phyloP scores from a whole-genome alignment of 345 rosid species.

The sweet orange (Citrus sinensis) region DVS_A1.0 CM039166.1:9724001-9724500 shows the following conservation, averaged over 20 bases:
- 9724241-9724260: not conserved
- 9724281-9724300: not conserved
- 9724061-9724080: not conserved
- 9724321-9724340: constrained; percentile 13
- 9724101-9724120: not conserved
- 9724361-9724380: constrained; percentile 90
- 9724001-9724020: not conserved
- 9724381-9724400: constrained; percentile 97
- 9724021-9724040: not conserved
- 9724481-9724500: constrained; percentile 94
- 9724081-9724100: not conserved
- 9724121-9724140: not conserved
- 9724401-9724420: constrained; percentile 95
- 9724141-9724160: not conserved
- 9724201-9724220: not conserved
- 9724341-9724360: constrained; percentile 45
- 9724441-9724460: constrained; percentile 89
- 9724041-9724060: not conserved
- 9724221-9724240: not conserved
- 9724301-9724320: not conserved
- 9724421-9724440: constrained; percentile 94
- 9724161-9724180: not conserved
- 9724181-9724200: not conserved
- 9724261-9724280: not conserved
- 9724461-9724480: constrained; percentile 91